phyloP scores from a whole-genome alignment of 345 rosid species.

The Passiflora organensis region DNA sequence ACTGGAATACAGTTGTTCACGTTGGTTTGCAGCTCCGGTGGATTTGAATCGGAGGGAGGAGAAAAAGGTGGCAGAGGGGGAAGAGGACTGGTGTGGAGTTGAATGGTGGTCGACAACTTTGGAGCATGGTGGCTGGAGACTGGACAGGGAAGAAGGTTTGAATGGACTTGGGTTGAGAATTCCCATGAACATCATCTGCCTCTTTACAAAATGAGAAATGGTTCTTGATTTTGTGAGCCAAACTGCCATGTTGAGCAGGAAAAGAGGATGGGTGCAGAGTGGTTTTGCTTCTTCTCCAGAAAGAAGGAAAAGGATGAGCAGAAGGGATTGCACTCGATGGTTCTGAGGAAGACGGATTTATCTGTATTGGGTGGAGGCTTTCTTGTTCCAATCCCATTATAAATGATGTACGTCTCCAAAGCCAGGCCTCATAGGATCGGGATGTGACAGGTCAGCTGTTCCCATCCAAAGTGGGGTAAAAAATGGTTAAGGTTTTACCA shows the following conservation, averaged over 20 bases:
- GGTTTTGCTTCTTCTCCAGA: no score
- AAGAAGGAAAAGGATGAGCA: no score
- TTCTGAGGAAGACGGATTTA: no score
- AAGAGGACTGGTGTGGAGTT: background rate
- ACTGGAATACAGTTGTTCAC: conserved; percentile 21
- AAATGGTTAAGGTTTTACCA: no score
- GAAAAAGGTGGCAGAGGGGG: conserved; percentile 5
- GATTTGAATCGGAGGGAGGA: conserved; percentile 30
- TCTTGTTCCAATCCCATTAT: no score
- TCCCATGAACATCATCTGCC: conserved; percentile 12
- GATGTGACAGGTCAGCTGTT: no score
- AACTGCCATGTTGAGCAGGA: conserved; percentile 38
- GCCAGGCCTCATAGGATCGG: no score
- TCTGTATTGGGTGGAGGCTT: no score
- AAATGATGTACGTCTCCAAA: no score
- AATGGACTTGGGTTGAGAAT: conserved; percentile 4
- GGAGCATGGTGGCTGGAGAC: background rate
- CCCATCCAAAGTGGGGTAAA: no score
- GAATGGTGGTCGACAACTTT: background rate
- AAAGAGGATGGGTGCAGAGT: no score
- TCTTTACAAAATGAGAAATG: conserved; percentile 23
- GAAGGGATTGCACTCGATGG: no score
- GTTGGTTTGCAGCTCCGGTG: conserved; percentile 33
- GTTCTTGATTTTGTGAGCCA: conserved; percentile 41
- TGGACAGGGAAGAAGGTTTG: background rate